Evolutionary conservation across 2,329 filamentous ascomycete species (phyloP), one percentile per base, ranked within the genome.

Genomic region (Eurotiales sp.): DNA sequence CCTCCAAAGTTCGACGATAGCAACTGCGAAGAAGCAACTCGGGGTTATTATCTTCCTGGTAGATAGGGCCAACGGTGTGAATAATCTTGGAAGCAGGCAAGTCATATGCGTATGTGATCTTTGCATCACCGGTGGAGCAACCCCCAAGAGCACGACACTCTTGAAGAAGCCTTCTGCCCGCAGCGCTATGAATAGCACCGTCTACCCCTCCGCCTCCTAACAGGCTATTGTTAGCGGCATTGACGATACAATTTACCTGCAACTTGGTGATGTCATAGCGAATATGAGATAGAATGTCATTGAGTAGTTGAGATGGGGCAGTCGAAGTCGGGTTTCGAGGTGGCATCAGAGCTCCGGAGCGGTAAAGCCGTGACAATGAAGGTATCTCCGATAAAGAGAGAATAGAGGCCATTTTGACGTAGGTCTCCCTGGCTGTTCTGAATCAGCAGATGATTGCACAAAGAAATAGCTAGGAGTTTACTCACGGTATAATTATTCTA

Each of bases 181-280:
- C 92, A 36, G 86, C 90, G 25, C 79, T 71, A 67, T 97, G 93
- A 60, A 97, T 96, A 23, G 90, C 87, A 36, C 86, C 87, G 63
- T 91, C 87, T 14, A 97, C 90, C 30, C 93, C 93, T n/a, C 90
- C 90, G 48, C 93, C 93, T 50, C 91, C 90, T 0, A 87, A 77
- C 0, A 97, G 81, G 1, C 78, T 79, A 8, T 71, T 72, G 68
- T 97, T 97, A 40, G 93, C 92, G 1, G 93, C 92, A 67, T 97
- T 97, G 67, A 97, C 91, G 59, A 96, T 93, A 57, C 87, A 86
- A 63, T 90, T 88, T 41, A 90, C 79, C 27, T 78, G 67, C 3
- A 97, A 81, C 12, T 77, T 83, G 12, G 91, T 96, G 68, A 97
- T 95, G 68, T 96, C 90, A 59, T 83, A 82, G 51, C 82, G 80